Evolutionary conservation across 441 rosid species (phyloP).

Genomic region (Populus hybrid): DNA sequence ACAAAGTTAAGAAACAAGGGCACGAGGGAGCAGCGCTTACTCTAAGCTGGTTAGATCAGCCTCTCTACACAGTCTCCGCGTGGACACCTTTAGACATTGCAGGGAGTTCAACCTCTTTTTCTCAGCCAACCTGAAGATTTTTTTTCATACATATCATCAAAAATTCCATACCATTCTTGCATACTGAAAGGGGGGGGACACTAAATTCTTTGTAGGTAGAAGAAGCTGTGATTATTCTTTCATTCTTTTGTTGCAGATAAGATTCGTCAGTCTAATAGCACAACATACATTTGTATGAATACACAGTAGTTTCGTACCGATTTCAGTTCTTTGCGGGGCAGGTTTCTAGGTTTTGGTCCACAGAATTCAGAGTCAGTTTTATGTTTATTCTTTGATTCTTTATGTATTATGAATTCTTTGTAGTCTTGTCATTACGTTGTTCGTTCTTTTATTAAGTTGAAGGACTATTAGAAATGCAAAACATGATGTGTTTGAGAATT

Average conservation of each 20-base stretch:
- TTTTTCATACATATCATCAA: constrained; percentile 19
- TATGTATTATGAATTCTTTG: constrained; percentile 37
- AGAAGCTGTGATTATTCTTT: constrained; percentile 46
- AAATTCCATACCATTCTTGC: constrained; percentile 25
- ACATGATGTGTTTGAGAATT: neutral
- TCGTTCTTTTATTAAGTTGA: constrained; percentile 10
- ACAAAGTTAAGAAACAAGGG: constrained; percentile 40
- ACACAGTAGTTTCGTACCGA: constrained; percentile 27
- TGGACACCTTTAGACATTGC: constrained; percentile 60
- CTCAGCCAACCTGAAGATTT: constrained; percentile 42
- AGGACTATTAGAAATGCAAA: constrained; percentile 3
- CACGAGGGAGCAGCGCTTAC: constrained; percentile 57
- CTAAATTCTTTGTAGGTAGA: constrained; percentile 64
- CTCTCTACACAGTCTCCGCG: constrained; percentile 82
- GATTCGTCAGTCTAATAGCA: constrained; percentile 17
- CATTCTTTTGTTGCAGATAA: constrained; percentile 60
- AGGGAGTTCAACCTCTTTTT: constrained; percentile 59
- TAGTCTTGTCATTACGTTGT: constrained; percentile 14
- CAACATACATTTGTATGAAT: constrained; percentile 17
- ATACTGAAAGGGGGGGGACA: constrained; percentile 27
- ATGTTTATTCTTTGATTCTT: constrained; percentile 49
- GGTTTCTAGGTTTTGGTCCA: constrained; percentile 20
- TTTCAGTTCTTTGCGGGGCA: constrained; percentile 27
- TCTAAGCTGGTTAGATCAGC: constrained; percentile 75
- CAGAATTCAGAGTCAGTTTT: constrained; percentile 26